These are phyloP conservation scores for Podila horticola DNA, from an alignment of 192 early-diverging fungal genomes.

Conservation along the genomic window DNA sequence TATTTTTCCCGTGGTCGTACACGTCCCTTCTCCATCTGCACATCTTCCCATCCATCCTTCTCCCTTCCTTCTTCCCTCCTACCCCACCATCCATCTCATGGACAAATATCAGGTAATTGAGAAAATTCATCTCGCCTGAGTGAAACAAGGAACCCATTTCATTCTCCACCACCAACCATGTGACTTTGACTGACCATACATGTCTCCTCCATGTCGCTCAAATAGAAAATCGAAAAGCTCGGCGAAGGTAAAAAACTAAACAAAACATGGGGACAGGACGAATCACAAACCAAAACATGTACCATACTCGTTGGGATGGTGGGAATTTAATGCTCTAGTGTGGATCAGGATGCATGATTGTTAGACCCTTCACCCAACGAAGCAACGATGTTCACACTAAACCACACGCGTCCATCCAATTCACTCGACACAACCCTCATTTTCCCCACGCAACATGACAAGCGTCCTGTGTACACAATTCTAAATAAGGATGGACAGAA, in stretches of 20 bases:
- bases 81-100: conserved; percentile 9
- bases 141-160: neutral
- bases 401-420: too few relatives aligned
- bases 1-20: too few relatives aligned
- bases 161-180: neutral
- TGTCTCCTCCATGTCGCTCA: neutral
- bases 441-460: too few relatives aligned
- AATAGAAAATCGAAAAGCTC: conserved; percentile 97
- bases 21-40: too few relatives aligned
- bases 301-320: too few relatives aligned
- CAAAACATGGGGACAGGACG: neutral
- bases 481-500: too few relatives aligned
- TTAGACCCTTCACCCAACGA: too few relatives aligned
- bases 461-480: too few relatives aligned
- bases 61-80: neutral
- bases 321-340: too few relatives aligned
- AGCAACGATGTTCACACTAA: too few relatives aligned
- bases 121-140: neutral
- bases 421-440: too few relatives aligned
- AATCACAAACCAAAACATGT: neutral
- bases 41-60: conserved; percentile 8
- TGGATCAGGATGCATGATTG: neutral
- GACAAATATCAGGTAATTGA: conserved; percentile 49
- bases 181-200: neutral
- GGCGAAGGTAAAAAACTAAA: conserved; percentile 89